Evolutionary conservation across 106 monocot genomes (phyloP).

Genomic region (Agapanthus africanus): DNA sequence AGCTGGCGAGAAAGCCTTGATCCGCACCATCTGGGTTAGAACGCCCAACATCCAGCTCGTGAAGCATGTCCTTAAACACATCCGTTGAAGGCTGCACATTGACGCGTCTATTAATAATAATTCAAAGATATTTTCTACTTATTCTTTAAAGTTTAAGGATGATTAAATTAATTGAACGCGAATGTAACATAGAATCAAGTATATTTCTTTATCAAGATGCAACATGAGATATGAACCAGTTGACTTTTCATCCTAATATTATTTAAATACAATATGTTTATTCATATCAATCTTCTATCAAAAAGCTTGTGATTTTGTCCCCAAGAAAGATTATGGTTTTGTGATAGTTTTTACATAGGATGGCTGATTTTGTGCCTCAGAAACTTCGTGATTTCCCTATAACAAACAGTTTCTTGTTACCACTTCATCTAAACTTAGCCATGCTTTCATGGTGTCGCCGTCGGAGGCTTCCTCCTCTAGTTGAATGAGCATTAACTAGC

Average conservation of each 20-base stretch:
- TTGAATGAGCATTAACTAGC: background rate
- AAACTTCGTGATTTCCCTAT: background rate
- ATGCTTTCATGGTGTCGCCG: background rate
- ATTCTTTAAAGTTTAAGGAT: no score
- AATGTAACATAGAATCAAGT: no score
- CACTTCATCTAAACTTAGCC: background rate
- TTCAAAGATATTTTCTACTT: background rate
- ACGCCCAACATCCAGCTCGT: constrained; percentile 56
- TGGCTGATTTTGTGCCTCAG: no score
- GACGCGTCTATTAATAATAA: background rate
- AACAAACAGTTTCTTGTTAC: background rate
- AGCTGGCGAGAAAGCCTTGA: constrained; percentile 67
- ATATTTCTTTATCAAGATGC: background rate
- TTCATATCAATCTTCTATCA: no score
- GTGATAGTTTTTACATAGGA: no score
- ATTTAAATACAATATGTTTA: no score
- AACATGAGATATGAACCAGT: background rate
- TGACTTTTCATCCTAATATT: no score
- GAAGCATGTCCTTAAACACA: constrained; percentile 70
- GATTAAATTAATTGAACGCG: no score
- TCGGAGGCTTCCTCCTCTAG: background rate
- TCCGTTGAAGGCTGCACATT: constrained; percentile 49
- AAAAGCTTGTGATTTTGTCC: no score
- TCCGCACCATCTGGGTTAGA: constrained; percentile 70
- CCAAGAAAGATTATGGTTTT: no score